Base-by-base conservation (phyloP, 306 rosid genomes). In the Cicer judaicum region DNA sequence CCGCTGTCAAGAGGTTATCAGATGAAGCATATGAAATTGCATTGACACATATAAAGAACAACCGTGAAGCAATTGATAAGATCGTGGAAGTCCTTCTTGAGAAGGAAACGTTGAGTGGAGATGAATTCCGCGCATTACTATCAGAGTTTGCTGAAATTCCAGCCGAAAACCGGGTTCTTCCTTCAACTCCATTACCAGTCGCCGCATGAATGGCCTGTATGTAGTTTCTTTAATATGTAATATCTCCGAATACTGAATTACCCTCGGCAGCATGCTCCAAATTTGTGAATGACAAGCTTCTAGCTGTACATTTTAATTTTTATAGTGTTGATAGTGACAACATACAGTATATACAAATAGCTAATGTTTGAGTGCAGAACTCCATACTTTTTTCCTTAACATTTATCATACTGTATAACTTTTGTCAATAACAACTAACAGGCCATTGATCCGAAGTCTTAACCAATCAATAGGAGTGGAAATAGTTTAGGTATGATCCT, bases 31-130 rank as follows among this genome's bases (percentile, higher is more conserved):
- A 90, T 21, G 85, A 79, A 83, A 85, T 90, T 42, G 96, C 98
- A 16, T 76, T 90, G 85, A 52, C 55, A 48, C 97, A 93, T 75
- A 84, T 89, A 79, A 91, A 87, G 84, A 93, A 89, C 89, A 93
- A 90, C 92, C 96, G 97, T 1, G 97, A 93, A 78, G 98, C 98
- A 44, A 91, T 93, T 14, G 98, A 93, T 82, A 90, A 86, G 84
- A 86, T 91, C 3, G 98, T 93, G 14, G 98, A 93, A 76, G 90
- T 91, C 62, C 95, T 93, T 73, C 62, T 89, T 6, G 98, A 93
- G 85, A 93, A 93, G 79, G 98, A 93, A 80, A 90, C 98, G 1
- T 59, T 93, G 80, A 47, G 81, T 0, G 97, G 96, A 12, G 97
- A 93, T 68, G 97, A 93, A 82, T 93, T 93, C 88, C 97, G 97